These are phyloP conservation scores for Trypanosoma platydactyli DNA, from an alignment of 208 protist species.

Conservation along the genomic window DNA sequence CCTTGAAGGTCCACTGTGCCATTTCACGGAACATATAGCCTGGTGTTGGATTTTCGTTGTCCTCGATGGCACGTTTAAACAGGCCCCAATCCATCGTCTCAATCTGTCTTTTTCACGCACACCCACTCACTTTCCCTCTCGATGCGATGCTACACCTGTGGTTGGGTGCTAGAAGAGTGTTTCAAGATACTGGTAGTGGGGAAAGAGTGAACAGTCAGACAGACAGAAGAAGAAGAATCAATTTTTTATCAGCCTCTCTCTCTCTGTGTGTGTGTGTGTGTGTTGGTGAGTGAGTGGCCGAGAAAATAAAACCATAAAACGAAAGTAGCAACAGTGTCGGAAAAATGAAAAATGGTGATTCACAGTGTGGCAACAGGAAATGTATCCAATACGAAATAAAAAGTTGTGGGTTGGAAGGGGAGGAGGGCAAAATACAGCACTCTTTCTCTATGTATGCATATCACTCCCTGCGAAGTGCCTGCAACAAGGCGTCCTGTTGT, in stretches of 20 bases:
- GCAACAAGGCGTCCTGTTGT: conserved; percentile 34
- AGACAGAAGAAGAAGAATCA: not conserved
- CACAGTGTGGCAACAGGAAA: not conserved
- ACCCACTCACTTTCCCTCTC: conserved; percentile 1
- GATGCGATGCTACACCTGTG: not conserved
- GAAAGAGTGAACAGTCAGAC: not conserved
- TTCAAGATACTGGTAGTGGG: no score
- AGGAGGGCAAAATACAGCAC: not conserved
- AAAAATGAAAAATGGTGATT: conserved; percentile 22
- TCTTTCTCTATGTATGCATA: not conserved
- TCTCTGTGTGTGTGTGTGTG: not conserved
- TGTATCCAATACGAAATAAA: no score
- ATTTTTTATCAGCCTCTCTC: not conserved
- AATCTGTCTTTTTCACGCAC: not conserved
- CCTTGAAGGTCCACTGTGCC: conserved; percentile 46
- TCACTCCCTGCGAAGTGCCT: conserved; percentile 28
- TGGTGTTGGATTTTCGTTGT: conserved; percentile 52
- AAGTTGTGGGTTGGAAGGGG: no score
- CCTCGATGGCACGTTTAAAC: conserved; percentile 45
- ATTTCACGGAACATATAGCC: conserved; percentile 60
- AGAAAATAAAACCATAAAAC: conserved; percentile 6
- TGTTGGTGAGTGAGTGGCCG: conserved; percentile 6
- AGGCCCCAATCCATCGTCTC: conserved; percentile 41
- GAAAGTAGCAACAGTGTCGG: conserved; percentile 1
- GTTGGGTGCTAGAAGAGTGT: not conserved